Evolutionary conservation across 2,329 filamentous ascomycete species (phyloP), one percentile per base, ranked within the genome.

Genomic region (Botryosphaeria agaves): DNA sequence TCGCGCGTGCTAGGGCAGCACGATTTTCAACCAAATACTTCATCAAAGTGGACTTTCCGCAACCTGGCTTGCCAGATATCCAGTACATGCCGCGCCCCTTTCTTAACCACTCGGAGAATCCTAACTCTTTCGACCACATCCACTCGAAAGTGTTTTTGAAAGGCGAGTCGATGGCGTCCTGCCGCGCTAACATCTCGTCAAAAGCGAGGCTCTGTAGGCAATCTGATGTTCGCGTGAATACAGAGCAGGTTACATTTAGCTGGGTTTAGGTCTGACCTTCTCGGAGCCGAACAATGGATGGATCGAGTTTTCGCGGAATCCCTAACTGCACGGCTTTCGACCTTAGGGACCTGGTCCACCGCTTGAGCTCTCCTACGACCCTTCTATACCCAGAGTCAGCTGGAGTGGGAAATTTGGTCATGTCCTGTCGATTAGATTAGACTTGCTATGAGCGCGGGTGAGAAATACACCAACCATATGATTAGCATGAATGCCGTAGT

Each of bases 31-130:
- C 9, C 9, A 23, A 12, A 12, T 26, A 35, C 21, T 41, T 41
- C 38, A 41, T 36, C 6, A 37, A 16, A 6, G 38, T 41, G 3
- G 34, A 37, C 18, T 37, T 41, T 8, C 38, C 36, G 3, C 32
- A 36, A 11, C 35, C 35, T 11, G 35, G 26, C 26, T 37, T 37
- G 7, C 29, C 35, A 20, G 31, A 27, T 18, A 38, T 28, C 36
- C 36, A 38, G 19, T 31, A 36, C 9, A 29, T 19, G 8, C 24
- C 12, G 5, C 17, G n/a, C 8, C 15, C 32, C 12, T 14, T n/a
- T 5, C 12, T 18, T n/a, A 36, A 23, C 32, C 28, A 36, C 5
- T 9, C 14, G 17, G 9, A 11, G 19, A 32, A 34, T 12, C 4
- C n/a, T n/a, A n/a, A n/a, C n/a, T n/a, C n/a, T n/a, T n/a, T n/a